phyloP scores from a whole-genome alignment of 345 rosid species.

The Balakata baccata region DNA sequence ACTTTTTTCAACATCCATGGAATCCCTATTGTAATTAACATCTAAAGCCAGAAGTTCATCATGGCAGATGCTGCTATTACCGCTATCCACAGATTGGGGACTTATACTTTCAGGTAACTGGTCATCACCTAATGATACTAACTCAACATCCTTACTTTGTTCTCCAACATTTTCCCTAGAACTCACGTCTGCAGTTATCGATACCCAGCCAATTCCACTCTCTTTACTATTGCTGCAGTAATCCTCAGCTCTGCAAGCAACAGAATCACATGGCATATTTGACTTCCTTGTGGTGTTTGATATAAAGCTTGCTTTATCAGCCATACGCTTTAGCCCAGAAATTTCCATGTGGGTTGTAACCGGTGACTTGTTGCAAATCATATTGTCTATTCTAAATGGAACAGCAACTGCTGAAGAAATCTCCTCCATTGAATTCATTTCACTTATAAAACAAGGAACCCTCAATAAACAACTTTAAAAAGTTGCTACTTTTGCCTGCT shows the following conservation, averaged over 20 bases:
- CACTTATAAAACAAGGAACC: slow-evolving; percentile 3
- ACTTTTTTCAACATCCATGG: slow-evolving; percentile 9
- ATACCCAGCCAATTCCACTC: background rate
- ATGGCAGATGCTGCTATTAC: slow-evolving; percentile 2
- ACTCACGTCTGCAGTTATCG: slow-evolving; percentile 8
- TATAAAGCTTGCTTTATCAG: slow-evolving; percentile 25
- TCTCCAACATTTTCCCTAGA: slow-evolving; percentile 7
- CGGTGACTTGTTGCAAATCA: slow-evolving; percentile 25
- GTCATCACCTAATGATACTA: background rate
- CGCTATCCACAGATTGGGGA: slow-evolving; percentile 21
- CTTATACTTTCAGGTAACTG: slow-evolving; percentile 14
- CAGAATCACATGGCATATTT: slow-evolving; percentile 13
- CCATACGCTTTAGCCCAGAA: slow-evolving; percentile 28
- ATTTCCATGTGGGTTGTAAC: slow-evolving; percentile 34
- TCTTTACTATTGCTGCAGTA: background rate
- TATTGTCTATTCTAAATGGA: slow-evolving; percentile 35
- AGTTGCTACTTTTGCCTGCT: slow-evolving; percentile 8
- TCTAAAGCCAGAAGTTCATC: slow-evolving; percentile 23
- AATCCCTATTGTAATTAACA: slow-evolving; percentile 21
- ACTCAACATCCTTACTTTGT: slow-evolving; percentile 20
- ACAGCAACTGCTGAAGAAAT: slow-evolving; percentile 41
- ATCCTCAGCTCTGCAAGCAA: slow-evolving; percentile 13
- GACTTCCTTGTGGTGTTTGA: slow-evolving; percentile 18
- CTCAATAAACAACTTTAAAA: slow-evolving; percentile 2
- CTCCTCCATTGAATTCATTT: slow-evolving; percentile 44